Evolutionary conservation across 2,329 filamentous ascomycete species (phyloP).

Genomic region (Fusarium buxicola): DNA sequence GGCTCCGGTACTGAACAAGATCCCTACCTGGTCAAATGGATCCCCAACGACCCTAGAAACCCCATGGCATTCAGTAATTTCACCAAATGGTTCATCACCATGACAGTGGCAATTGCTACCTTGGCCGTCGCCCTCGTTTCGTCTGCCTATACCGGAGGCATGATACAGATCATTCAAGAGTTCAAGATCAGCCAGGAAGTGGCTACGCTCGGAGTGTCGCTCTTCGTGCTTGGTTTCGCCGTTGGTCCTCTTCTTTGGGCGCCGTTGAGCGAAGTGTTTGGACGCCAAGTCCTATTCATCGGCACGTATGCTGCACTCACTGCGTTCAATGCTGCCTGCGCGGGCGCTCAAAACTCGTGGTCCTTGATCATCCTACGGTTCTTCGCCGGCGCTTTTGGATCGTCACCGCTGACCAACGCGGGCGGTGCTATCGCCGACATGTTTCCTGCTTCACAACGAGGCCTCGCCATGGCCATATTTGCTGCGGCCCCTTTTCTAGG

Average conservation of each 20-base stretch:
- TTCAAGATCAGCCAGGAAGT: constrained; percentile 36
- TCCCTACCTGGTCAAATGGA: constrained; percentile 37
- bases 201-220: constrained; percentile 35
- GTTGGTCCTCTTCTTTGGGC: constrained; percentile 80
- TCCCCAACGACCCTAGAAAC: constrained; percentile 36
- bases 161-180: constrained; percentile 29
- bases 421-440: constrained; percentile 80
- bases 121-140: constrained; percentile 35
- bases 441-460: constrained; percentile 81
- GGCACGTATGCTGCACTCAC: constrained; percentile 75
- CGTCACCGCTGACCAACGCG: constrained; percentile 61
- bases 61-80: constrained; percentile 28
- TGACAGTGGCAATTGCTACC: constrained; percentile 32
- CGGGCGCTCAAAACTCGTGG: constrained; percentile 76
- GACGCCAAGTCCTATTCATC: constrained; percentile 68
- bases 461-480: constrained; percentile 85
- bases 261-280: constrained; percentile 78
- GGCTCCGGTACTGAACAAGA: constrained; percentile 36
- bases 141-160: constrained; percentile 35
- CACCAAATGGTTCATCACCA: constrained; percentile 39
- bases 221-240: constrained; percentile 55
- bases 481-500: constrained; percentile 81
- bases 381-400: constrained; percentile 83
- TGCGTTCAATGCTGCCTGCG: constrained; percentile 80
- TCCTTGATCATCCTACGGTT: constrained; percentile 78